Base-by-base conservation (phyloP, 2,329 filamentous ascomycete genomes). In the Fusarium nanum region DNA sequence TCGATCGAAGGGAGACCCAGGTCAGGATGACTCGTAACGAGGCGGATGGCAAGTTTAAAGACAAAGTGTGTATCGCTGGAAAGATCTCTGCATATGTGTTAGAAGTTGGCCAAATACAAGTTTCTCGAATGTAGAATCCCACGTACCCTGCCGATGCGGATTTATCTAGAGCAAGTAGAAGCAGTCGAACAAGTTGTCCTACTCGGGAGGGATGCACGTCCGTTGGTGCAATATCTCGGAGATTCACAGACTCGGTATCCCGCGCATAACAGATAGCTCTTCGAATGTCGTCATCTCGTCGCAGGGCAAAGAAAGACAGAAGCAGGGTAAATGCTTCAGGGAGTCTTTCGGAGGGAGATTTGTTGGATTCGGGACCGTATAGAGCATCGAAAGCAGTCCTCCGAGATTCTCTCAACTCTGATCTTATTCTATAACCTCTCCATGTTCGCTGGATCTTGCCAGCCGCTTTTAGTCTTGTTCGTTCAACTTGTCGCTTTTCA, bases 371-470 rank as follows among this genome's bases (percentile, higher is more conserved):
- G 57, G 81, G 79, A 65, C 73, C 75, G 73, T 91, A 90, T 34
- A 87, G 76, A 11, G 81, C 76, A 78, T 94, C 92, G 81, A 93
- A 93, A 42, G 86, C 79, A 53, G 79, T 77, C 68, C 92, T 86
- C 81, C 88, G 89, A 57, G 76, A 75, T 48, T 85, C 81, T 68
- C 88, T 88, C 67, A 92, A 82, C 53, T 79, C 77, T 64, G 83
- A 85, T 73, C 94, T 88, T 62, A 83, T 84, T 60, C 79, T 85
- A 78, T 97, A 87, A 16, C 94, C 94, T 78, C 95, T 88, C 94
- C 94, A 98, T 79, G 87, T 83, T 71, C 88, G 87, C 79, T 98
- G 96, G 70, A 98, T 89, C 52, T 83, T 86, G 72, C 87, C 90
- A 16, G 89, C 88, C 7, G 94, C 93, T 75, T 90, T 91, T 52